Evolutionary conservation across 2,329 filamentous ascomycete genomes (phyloP).

Genomic region (Colletotrichum sp.): DNA sequence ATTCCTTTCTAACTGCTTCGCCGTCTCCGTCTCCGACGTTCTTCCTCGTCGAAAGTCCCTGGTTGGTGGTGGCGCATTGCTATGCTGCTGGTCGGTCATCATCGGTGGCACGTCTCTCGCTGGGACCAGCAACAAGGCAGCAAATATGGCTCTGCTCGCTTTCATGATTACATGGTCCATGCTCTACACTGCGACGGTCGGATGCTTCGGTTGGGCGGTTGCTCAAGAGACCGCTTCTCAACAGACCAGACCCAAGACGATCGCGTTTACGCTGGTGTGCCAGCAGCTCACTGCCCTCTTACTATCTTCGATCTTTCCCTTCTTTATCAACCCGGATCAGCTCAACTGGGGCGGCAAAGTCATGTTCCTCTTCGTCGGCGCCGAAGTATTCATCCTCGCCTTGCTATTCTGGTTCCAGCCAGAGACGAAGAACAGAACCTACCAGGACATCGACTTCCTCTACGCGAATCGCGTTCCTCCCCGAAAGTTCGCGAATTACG

Average conservation of each 20-base stretch:
- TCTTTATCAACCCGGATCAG: slow-evolving; percentile 42
- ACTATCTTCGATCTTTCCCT: slow-evolving; percentile 33
- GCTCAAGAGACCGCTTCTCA: slow-evolving; percentile 32
- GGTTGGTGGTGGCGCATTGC: background rate
- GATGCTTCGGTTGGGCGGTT: slow-evolving; percentile 32
- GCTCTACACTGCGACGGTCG: slow-evolving; percentile 31
- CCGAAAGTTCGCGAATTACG: slow-evolving; percentile 27
- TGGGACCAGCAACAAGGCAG: slow-evolving; percentile 7
- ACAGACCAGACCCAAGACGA: slow-evolving; percentile 31
- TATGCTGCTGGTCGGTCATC: background rate
- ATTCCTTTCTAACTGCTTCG: background rate
- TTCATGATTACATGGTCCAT: slow-evolving; percentile 35
- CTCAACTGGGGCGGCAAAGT: slow-evolving; percentile 42
- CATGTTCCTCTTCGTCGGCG: slow-evolving; percentile 40
- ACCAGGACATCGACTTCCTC: slow-evolving; percentile 35
- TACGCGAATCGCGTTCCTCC: slow-evolving; percentile 28
- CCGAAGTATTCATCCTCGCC: slow-evolving; percentile 35
- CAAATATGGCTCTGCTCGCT: slow-evolving; percentile 28
- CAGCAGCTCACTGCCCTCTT: slow-evolving; percentile 30
- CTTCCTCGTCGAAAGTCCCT: background rate
- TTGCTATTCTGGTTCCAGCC: slow-evolving; percentile 37
- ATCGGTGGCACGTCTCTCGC: background rate
- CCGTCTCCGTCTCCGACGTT: background rate
- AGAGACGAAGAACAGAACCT: slow-evolving; percentile 41
- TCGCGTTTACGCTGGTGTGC: slow-evolving; percentile 31